Percentiles rank a stretch among this genome's conserved stretches.
Conservation (phyloP, 1,284 basidiomycete species). For the Exsudoporus floridanus region DNA sequence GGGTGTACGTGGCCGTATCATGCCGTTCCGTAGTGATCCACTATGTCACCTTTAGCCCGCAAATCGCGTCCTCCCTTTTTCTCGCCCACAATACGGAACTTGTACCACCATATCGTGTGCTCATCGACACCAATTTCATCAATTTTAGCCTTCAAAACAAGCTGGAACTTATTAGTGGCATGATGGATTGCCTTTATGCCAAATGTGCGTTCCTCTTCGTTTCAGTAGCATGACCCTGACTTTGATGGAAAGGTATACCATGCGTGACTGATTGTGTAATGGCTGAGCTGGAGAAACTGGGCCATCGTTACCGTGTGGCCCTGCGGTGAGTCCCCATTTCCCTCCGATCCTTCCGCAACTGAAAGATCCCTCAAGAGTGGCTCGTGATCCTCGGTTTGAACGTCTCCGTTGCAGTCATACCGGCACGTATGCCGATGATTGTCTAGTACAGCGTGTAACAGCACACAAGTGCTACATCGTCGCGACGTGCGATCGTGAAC, state of each 20-base stretch:
- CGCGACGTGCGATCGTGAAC: constrained; percentile 96
- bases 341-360: not conserved
- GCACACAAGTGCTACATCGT: constrained; percentile 97
- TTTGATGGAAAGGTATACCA: constrained; percentile 74
- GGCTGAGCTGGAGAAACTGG: constrained; percentile 96
- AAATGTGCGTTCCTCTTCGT: constrained; percentile 71
- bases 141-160: constrained; percentile 99
- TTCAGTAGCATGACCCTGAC: constrained; percentile 1
- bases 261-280: constrained; percentile 99
- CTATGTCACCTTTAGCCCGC: constrained; percentile 50
- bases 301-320: constrained; percentile 93
- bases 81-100: constrained; percentile 95
- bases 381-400: constrained; percentile 96
- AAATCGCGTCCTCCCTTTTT: constrained; percentile 89
- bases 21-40: not conserved
- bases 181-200: constrained; percentile 99
- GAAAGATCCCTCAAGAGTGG: constrained; percentile 59
- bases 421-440: constrained; percentile 98
- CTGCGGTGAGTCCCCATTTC: constrained; percentile 61
- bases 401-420: constrained; percentile 88
- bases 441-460: constrained; percentile 92
- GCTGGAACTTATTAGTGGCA: constrained; percentile 91
- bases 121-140: constrained; percentile 99
- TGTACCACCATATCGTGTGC: constrained; percentile 94
- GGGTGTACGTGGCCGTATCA: constrained; percentile 54